Evolutionary conservation across 1,284 basidiomycete species (phyloP).

Genomic region (Malassezia sp.): DNA sequence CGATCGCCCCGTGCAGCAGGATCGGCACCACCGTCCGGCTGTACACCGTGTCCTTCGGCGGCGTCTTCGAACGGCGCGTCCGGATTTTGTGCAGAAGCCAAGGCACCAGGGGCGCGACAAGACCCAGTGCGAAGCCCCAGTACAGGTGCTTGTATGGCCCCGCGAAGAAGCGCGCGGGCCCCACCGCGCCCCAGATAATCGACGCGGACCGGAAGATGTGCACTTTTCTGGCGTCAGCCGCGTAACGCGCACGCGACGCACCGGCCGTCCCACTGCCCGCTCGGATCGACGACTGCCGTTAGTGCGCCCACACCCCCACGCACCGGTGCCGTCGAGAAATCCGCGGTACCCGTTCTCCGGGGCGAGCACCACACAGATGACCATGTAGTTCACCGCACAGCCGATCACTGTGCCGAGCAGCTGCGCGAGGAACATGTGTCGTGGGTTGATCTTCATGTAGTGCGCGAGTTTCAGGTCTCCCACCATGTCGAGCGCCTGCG

Average conservation of each 20-base stretch:
- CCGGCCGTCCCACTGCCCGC: slow-evolving; percentile 47
- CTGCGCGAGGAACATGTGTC: slow-evolving; percentile 51
- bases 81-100: slow-evolving; percentile 49
- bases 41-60: slow-evolving; percentile 17
- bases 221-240: slow-evolving; percentile 24
- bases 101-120: slow-evolving; percentile 47
- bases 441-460: slow-evolving; percentile 46
- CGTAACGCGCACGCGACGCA: too few species aligned
- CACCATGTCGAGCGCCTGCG: slow-evolving; percentile 47
- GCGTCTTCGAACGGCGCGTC: slow-evolving; percentile 25
- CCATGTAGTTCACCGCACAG: slow-evolving; percentile 48
- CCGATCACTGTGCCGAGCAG: slow-evolving; percentile 50
- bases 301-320: neutral
- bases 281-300: slow-evolving; percentile 47
- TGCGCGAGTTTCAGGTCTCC: slow-evolving; percentile 50
- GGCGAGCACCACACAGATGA: slow-evolving; percentile 48
- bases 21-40: slow-evolving; percentile 50
- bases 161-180: slow-evolving; percentile 49
- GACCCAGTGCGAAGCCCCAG: slow-evolving; percentile 49
- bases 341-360: slow-evolving; percentile 34
- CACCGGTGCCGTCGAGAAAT: slow-evolving; percentile 46
- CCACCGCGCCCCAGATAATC: slow-evolving; percentile 50
- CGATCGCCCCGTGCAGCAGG: slow-evolving; percentile 49
- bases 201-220: slow-evolving; percentile 48
- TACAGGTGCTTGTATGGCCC: slow-evolving; percentile 48